Evolutionary conservation across 2,329 filamentous ascomycete species (phyloP), one percentile per base, ranked within the genome.

Genomic region (Cercospora zeae-maydis): DNA sequence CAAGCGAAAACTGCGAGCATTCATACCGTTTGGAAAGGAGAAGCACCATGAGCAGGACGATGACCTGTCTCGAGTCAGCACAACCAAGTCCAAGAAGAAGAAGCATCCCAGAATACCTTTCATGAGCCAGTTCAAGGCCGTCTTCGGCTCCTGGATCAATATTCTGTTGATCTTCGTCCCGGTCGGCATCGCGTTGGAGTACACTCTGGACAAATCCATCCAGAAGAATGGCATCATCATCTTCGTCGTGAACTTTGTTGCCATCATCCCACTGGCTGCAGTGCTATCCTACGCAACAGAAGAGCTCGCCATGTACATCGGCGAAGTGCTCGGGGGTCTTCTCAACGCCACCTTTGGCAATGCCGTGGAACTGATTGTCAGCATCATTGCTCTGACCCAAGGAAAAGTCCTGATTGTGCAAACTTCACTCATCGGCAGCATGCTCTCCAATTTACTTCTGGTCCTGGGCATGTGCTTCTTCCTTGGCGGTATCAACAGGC

Each of bases 381-480:
- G 91, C 24, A 86, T 97, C 69, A 90, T 96, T 69, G 93, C 93
- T 0, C 79, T 97, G 52, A 79, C 84, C 30, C 84, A 96, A 63
- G 75, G 83, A 57, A 85, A 96, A 76, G 85, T 96, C 24, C 80
- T 89, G 34, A 96, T 98, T 64, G 92, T 97, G 6, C 92, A 97
- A 76, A 96, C 93, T 0, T 97, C 93, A 0, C 82, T 98, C 30
- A 91, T 97, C 66, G 93, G 93, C 61, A 93, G 89, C 76, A 96
- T 97, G 75, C 81, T 97, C 21, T 96, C 92, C 45, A 97, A 97
- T 74, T 77, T 98, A 63, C 84, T 96, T 3, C 84, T 96, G 13
- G 91, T 96, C 57, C 81, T 96, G 81, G 93, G 92, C 61, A 96
- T 93, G 86, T 95, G 88, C 75, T 97, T 96, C 82, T 95, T 96